Evolutionary conservation across 1,284 basidiomycete genomes (phyloP).

Genomic region (Sutorius eximius): DNA sequence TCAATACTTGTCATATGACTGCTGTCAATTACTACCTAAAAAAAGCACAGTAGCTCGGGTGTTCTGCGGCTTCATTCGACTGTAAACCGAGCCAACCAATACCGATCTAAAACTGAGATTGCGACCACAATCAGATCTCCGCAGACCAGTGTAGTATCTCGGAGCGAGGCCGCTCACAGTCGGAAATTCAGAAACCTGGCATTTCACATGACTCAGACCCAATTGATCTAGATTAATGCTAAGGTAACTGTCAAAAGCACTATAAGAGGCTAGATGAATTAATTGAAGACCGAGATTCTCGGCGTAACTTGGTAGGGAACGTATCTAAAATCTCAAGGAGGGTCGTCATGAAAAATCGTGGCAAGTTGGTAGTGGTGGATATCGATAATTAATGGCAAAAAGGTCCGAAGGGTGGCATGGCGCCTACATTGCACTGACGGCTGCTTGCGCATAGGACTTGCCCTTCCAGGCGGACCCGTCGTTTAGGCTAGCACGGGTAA

Average conservation of each 20-base stretch:
- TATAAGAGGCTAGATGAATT: constrained; percentile 16
- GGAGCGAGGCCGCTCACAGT: too few species aligned
- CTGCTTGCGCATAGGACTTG: constrained; percentile 46
- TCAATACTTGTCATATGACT: too few species aligned
- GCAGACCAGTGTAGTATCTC: too few species aligned
- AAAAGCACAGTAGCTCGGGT: too few species aligned
- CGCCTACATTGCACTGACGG: constrained; percentile 28
- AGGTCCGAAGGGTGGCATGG: not conserved
- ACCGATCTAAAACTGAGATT: too few species aligned
- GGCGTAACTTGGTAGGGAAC: constrained; percentile 9
- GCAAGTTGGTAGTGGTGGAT: not conserved
- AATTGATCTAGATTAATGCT: constrained; percentile 11
- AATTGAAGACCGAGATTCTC: constrained; percentile 2
- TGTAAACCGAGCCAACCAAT: too few species aligned
- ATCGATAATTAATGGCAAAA: not conserved
- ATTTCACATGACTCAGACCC: not conserved
- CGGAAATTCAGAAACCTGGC: not conserved
- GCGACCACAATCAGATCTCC: too few species aligned
- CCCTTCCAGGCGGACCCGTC: constrained; percentile 39
- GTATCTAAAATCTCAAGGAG: constrained; percentile 12
- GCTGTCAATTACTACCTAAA: too few species aligned
- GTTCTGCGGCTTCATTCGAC: too few species aligned
- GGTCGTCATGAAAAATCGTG: constrained; percentile 16
- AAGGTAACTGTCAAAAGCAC: constrained; percentile 3
- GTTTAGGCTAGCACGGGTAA: constrained; percentile 38